Base-by-base conservation (phyloP, 2,329 filamentous ascomycete genomes). In the Rhynchosporium agropyri region DNA sequence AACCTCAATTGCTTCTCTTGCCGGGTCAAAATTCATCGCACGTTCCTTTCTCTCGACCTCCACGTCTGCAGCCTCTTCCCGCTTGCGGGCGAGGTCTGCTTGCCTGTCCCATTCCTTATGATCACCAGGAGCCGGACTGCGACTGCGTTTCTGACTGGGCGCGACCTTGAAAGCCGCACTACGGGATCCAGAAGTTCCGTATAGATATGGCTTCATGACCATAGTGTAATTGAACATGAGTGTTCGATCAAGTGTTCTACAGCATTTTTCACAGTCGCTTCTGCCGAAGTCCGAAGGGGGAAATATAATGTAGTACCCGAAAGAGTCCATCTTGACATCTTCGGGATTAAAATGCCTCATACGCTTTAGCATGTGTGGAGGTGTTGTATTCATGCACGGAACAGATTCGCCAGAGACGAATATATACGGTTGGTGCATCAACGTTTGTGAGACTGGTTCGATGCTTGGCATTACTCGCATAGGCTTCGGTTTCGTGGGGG, bases 281-380 rank as follows among this genome's bases (percentile, higher is more conserved):
- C 92, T 88, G 2, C 94, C 94, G 8, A 83, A 81, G 60, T 85
- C 84, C 1, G 87, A 91, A 70, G 94, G 89, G 57, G 90, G 86
- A 72, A 99, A 99, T n/a, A 92, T 81, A 58, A 98, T 86, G 74
- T 91, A 98, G 76, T 97, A 99, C 0, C 95, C 95, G 0, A 87
- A 89, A 63, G 86, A 86, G 74, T 99, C 95, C 64, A 90, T 86
- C 40, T 92, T 85, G 58, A 99, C 89, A 56, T 92, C 88, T 67
- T 91, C 87, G 77, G 93, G 91, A 63, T 85, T 82, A 74, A 90
- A 97, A 57, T 88, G 86, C 76, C 94, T 95, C 60, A 98, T 80
- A 57, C 94, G 85, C 76, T 94, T 96, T 78, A 92, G 91, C 79
- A 99, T 84, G 78, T 99, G 95, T 3, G 89, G 87, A 61, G 97